phyloP scores from a whole-genome alignment of 495 filamentous ascomycete species.

The Aspergillus coremiiformis region DNA sequence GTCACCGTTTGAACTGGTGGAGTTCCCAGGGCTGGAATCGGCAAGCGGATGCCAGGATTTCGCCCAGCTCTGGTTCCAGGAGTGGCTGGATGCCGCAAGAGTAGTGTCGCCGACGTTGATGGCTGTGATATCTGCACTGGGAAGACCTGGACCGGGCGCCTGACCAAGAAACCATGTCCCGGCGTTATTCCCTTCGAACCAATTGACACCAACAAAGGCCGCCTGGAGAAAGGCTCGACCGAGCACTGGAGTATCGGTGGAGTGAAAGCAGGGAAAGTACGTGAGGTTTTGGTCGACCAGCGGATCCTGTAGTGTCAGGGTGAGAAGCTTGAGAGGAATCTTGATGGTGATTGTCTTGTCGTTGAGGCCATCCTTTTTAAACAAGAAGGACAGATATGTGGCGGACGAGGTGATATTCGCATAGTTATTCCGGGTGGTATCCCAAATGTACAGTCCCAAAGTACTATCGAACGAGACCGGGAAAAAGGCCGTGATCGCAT shows the following conservation, averaged over 20 bases:
- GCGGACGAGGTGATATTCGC: conserved; percentile 38
- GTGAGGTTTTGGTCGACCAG: conserved; percentile 32
- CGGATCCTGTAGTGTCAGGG: conserved; percentile 43
- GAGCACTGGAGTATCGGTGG: conserved; percentile 25
- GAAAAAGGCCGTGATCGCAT: conserved; percentile 37
- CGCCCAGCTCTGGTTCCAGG: conserved; percentile 10
- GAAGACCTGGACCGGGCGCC: conserved; percentile 5
- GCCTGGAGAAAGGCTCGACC: conserved; percentile 53
- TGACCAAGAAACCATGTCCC: conserved; percentile 11
- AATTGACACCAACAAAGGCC: conserved; percentile 49
- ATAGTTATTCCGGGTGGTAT: conserved; percentile 34
- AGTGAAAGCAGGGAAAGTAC: conserved; percentile 48
- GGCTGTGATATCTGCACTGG: not conserved
- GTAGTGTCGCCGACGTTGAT: not conserved
- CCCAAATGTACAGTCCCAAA: conserved; percentile 46
- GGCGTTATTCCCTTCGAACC: conserved; percentile 13
- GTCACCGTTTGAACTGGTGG: not conserved
- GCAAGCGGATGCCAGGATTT: conserved; percentile 1
- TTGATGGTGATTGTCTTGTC: conserved; percentile 40
- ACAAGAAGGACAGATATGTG: conserved; percentile 44
- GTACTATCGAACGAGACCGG: conserved; percentile 35
- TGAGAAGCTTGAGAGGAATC: conserved; percentile 46
- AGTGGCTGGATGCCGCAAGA: not conserved
- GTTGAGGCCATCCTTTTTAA: conserved; percentile 23
- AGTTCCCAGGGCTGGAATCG: not conserved